Conservation (phyloP, 2,329 filamentous ascomycete genomes). For the Neopestalotiopsis rosae region DNA sequence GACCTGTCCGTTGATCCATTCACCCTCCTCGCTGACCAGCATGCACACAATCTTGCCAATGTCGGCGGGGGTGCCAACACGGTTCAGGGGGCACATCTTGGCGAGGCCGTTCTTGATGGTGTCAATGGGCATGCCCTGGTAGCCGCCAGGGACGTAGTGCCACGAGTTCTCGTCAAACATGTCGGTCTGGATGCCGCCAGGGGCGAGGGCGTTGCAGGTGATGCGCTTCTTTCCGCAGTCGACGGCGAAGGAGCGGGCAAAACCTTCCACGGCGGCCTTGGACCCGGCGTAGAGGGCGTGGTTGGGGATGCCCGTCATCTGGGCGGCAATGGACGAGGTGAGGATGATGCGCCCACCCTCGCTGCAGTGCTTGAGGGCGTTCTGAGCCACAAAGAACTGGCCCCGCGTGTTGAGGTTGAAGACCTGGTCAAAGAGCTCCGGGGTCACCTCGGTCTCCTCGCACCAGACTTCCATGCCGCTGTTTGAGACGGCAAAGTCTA, state of each 20-base stretch:
- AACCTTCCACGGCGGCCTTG: constrained; percentile 76
- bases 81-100: constrained; percentile 62
- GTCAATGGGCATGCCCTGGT: constrained; percentile 54
- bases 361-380: constrained; percentile 73
- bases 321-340: constrained; percentile 72
- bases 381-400: constrained; percentile 80
- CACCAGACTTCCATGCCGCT: constrained; percentile 75
- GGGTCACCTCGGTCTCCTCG: constrained; percentile 70
- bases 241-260: constrained; percentile 73
- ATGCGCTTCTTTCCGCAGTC: constrained; percentile 72
- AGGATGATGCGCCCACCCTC: constrained; percentile 74
- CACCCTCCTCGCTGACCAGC: constrained; percentile 61
- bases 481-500: constrained; percentile 78
- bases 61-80: constrained; percentile 63
- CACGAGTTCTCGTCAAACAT: constrained; percentile 77
- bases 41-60: constrained; percentile 63
- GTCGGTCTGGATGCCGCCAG: constrained; percentile 76
- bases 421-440: constrained; percentile 74
- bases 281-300: constrained; percentile 74
- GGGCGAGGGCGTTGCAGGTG: constrained; percentile 75
- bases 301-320: constrained; percentile 69
- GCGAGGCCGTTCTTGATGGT: constrained; percentile 61
- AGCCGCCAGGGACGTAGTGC: constrained; percentile 66
- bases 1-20: constrained; percentile 65
- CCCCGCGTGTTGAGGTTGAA: constrained; percentile 75